Evolutionary conservation across 371 early-diverging fungal species (phyloP).

Genomic region (Syncephalastrum contaminatum): DNA sequence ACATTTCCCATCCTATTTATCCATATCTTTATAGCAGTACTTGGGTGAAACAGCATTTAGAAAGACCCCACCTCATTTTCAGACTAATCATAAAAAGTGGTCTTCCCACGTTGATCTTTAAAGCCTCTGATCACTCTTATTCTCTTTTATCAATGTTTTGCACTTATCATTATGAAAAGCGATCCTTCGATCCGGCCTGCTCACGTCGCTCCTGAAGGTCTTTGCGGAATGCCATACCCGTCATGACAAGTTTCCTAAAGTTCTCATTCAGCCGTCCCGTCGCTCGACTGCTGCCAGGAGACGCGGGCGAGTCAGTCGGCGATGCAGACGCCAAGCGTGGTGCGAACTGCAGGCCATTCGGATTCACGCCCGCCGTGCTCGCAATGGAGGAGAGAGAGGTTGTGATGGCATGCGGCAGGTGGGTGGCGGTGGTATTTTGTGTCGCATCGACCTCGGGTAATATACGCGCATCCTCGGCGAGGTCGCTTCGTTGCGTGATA

Average conservation of each 20-base stretch:
- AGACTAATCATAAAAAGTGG: too few relatives aligned
- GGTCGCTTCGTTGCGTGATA: conserved; percentile 16
- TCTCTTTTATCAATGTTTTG: too few relatives aligned
- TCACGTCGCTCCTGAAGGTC: conserved; percentile 49
- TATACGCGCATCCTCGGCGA: conserved; percentile 37
- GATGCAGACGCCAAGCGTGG: conserved; percentile 20
- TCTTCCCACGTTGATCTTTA: too few relatives aligned
- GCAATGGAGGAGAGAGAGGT: conserved; percentile 47
- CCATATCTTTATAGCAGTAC: too few relatives aligned
- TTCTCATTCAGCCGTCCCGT: conserved; percentile 49
- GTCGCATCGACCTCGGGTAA: conserved; percentile 19
- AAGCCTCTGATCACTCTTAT: too few relatives aligned
- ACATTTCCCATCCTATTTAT: too few relatives aligned
- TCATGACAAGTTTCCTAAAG: conserved; percentile 50
- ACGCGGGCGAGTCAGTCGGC: conserved; percentile 13
- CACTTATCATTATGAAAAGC: too few relatives aligned
- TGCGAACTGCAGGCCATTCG: conserved; percentile 9
- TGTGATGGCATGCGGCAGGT: conserved; percentile 32
- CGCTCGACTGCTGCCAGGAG: conserved; percentile 18
- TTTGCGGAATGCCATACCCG: conserved; percentile 55
- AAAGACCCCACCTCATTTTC: too few relatives aligned
- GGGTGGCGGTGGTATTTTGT: conserved; percentile 7
- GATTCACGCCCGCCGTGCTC: conserved; percentile 41
- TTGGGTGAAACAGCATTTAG: too few relatives aligned
- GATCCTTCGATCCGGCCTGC: conserved; percentile 3